Evolutionary conservation across 768 basidiomycete genomes (phyloP), one percentile per base, ranked within the genome.

Genomic region (Suillus paluster): DNA sequence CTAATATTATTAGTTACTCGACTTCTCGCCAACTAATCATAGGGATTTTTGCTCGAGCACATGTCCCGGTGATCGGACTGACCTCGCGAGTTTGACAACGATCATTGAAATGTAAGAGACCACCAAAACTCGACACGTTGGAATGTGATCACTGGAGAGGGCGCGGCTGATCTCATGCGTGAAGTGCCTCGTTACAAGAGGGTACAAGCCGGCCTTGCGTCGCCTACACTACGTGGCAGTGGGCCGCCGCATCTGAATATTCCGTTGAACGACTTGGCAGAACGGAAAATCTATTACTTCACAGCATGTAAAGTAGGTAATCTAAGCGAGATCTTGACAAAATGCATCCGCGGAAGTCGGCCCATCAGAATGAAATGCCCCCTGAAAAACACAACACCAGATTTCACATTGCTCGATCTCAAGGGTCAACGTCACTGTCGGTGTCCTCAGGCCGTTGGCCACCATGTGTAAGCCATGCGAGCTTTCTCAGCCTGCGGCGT

Each of bases 361-460:
- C 17, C 41, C 41, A 54, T 54, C 53, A 54, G 54, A 55, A 55
- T 55, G 54, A 55, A 55, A 39, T 55, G 38, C 9, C 54, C 54
- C 54, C 54, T 55, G 23, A 41, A 19, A 27, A 36, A 38, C 9
- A 38, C 9, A 17, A 8, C 34, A 54, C 34, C 14, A 54, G 25
- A 39, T 25, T 39, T 27, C 39, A 56, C 57, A 60, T 58, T 23
- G 12, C 44, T 27, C 17, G 30, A 52, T 58, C 57, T 61, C 49
- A 59, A 63, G 68, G 67, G 58, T 75, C 69, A 41, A 49, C 72
- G 60, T 90, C 88, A 66, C 86, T 88, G 65, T 94, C 91, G 11
- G 88, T 94, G 65, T 94, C 91, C 72, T 93, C 91, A 62, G 91
- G 91, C 68, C 87, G 90, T 49, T 86, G 83, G 4, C 95, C 95